phyloP scores from a whole-genome alignment of 768 basidiomycete species.

The Termitomyces sp. region DNA sequence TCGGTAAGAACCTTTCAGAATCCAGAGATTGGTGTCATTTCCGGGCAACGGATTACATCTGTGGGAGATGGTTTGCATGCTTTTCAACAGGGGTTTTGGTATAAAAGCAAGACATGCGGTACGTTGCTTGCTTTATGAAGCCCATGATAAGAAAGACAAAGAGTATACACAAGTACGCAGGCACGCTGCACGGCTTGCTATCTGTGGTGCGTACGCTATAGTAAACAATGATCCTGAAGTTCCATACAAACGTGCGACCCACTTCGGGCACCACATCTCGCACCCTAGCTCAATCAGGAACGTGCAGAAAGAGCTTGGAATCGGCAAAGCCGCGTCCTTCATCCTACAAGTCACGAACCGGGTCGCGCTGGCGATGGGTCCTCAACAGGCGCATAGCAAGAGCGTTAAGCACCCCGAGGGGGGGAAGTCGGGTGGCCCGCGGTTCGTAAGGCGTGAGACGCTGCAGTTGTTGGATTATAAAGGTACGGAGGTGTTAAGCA shows the following conservation, averaged over 20 bases:
- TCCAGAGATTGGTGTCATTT: slow-evolving; percentile 32
- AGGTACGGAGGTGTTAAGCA: slow-evolving; percentile 42
- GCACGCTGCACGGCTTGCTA: slow-evolving; percentile 49
- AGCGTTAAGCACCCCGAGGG: slow-evolving; percentile 43
- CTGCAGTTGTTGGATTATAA: slow-evolving; percentile 52
- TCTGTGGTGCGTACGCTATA: slow-evolving; percentile 57
- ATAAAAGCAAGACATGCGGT: slow-evolving; percentile 64
- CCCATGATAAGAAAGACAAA: not conserved
- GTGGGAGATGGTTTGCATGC: slow-evolving; percentile 48
- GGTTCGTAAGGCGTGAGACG: slow-evolving; percentile 50
- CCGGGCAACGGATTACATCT: slow-evolving; percentile 48
- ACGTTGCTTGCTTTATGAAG: not conserved
- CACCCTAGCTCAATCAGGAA: slow-evolving; percentile 49
- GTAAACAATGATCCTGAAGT: slow-evolving; percentile 44
- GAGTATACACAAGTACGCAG: slow-evolving; percentile 20
- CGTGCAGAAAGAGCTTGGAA: slow-evolving; percentile 57
- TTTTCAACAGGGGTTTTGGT: slow-evolving; percentile 49
- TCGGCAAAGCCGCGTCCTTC: slow-evolving; percentile 50
- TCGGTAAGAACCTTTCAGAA: slow-evolving; percentile 64
- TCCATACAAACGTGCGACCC: slow-evolving; percentile 46
- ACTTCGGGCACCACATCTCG: slow-evolving; percentile 57
- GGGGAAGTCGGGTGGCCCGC: slow-evolving; percentile 41
- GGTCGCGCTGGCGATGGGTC: slow-evolving; percentile 37
- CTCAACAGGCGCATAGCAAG: slow-evolving; percentile 27
- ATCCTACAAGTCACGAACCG: slow-evolving; percentile 47